These are phyloP conservation scores for Pseudoperonospora humuli DNA, from an alignment of 352 stramenopile genomes.

Conservation along the genomic window DNA sequence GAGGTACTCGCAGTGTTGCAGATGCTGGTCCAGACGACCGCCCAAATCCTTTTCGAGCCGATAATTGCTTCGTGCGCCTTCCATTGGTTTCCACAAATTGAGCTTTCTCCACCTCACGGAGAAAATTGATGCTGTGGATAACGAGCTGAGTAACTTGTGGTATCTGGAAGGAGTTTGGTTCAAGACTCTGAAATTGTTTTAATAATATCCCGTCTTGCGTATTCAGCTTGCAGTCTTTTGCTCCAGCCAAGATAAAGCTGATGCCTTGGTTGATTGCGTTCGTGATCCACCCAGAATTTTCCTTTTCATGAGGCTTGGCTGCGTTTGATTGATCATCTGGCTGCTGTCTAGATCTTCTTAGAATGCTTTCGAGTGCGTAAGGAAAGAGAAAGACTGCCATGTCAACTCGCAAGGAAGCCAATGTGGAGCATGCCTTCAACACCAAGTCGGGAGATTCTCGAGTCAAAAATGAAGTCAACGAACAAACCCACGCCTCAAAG, in stretches of 20 bases:
- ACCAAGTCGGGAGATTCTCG: slow-evolving; percentile 33
- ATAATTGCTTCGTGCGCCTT: slow-evolving; percentile 3
- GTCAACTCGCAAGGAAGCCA: slow-evolving; percentile 38
- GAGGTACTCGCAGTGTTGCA: neutral
- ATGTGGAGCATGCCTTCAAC: slow-evolving; percentile 35
- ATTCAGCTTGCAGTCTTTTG: neutral
- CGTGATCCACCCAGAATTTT: slow-evolving; percentile 4
- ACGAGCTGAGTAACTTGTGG: slow-evolving; percentile 55
- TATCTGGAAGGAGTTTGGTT: slow-evolving; percentile 14
- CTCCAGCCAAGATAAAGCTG: slow-evolving; percentile 26
- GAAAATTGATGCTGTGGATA: slow-evolving; percentile 73
- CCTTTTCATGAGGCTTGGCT: neutral
- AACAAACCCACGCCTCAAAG: slow-evolving; percentile 59
- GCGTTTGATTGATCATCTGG: neutral
- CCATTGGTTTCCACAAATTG: slow-evolving; percentile 65
- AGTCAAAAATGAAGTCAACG: slow-evolving; percentile 36
- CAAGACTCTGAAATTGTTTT: neutral
- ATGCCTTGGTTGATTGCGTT: slow-evolving; percentile 39
- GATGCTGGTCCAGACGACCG: slow-evolving; percentile 1
- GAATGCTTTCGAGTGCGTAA: slow-evolving; percentile 43
- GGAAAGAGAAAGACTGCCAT: slow-evolving; percentile 76
- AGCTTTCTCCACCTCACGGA: slow-evolving; percentile 68
- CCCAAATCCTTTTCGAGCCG: slow-evolving; percentile 8
- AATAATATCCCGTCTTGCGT: neutral
- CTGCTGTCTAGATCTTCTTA: slow-evolving; percentile 7